These are phyloP conservation scores for Cytospora piceicola DNA, from an alignment of 2,329 filamentous ascomycete genomes.

Conservation along the genomic window DNA sequence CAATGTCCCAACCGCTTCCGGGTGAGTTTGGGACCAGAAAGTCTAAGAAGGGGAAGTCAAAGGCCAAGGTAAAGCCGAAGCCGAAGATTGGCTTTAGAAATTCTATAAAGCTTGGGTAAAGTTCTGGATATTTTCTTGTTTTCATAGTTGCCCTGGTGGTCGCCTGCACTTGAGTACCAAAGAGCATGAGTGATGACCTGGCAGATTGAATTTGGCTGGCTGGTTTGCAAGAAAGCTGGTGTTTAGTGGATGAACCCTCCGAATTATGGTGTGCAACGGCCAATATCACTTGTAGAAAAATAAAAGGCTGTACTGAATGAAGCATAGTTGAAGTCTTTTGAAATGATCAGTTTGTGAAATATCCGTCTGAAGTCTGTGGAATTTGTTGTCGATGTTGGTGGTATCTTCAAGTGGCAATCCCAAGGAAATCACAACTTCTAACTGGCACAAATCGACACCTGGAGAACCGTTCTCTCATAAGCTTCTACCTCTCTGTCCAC, in stretches of 20 bases:
- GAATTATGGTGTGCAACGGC: neutral
- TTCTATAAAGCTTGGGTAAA: neutral
- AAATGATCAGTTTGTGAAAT: neutral
- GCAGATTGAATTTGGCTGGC: neutral
- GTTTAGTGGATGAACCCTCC: neutral
- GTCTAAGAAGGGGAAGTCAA: slow-evolving; percentile 47
- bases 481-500: slow-evolving; percentile 23
- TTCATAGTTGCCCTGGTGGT: neutral
- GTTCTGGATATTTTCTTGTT: neutral
- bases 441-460: slow-evolving; percentile 16
- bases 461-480: neutral
- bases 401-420: neutral
- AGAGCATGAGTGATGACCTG: neutral
- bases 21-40: slow-evolving; percentile 51
- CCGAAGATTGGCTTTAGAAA: slow-evolving; percentile 46
- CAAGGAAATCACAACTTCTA: neutral
- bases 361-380: too few species aligned
- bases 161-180: neutral
- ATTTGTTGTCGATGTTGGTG: neutral
- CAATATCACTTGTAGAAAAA: neutral
- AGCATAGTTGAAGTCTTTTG: neutral
- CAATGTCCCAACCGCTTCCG: slow-evolving; percentile 52
- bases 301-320: neutral
- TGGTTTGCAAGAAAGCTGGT: neutral
- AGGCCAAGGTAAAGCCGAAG: slow-evolving; percentile 32